Conservation (phyloP, 2,329 filamentous ascomycete species). For the Alternaria novae-zelandiae region DNA sequence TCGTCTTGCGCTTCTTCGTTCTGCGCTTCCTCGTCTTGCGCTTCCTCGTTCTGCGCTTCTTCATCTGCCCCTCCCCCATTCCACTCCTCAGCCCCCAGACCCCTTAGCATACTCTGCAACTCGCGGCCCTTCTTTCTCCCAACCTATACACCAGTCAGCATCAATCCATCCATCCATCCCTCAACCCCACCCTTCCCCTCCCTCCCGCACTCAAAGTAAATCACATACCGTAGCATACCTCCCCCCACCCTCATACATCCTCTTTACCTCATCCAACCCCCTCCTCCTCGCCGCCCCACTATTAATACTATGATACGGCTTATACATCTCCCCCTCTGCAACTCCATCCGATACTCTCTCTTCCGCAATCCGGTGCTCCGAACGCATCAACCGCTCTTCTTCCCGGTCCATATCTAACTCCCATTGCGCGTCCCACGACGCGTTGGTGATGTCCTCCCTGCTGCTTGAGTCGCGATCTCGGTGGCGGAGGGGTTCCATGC, state of each 20-base stretch:
- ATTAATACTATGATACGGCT: background rate
- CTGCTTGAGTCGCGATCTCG: background rate
- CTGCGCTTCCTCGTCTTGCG: background rate
- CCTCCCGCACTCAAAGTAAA: background rate
- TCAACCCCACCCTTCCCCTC: too few species aligned
- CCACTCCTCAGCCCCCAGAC: background rate
- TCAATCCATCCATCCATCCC: background rate
- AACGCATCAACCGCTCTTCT: background rate
- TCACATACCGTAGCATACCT: constrained; percentile 8
- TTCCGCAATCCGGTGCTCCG: background rate
- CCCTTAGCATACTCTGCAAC: background rate
- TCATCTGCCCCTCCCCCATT: background rate
- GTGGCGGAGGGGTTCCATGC: background rate
- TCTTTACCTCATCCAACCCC: background rate
- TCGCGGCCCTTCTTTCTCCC: background rate
- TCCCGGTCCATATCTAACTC: background rate
- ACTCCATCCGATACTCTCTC: background rate
- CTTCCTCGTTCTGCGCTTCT: background rate
- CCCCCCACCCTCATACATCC: background rate
- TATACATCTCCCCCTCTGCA: background rate
- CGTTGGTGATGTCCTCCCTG: background rate
- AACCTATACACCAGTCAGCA: too few species aligned
- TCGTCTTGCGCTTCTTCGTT: background rate
- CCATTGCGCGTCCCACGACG: background rate
- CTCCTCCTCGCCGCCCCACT: background rate